Evolutionary conservation across 305 asterid genomes (phyloP).

Genomic region (Solanum aculeatissimum): DNA sequence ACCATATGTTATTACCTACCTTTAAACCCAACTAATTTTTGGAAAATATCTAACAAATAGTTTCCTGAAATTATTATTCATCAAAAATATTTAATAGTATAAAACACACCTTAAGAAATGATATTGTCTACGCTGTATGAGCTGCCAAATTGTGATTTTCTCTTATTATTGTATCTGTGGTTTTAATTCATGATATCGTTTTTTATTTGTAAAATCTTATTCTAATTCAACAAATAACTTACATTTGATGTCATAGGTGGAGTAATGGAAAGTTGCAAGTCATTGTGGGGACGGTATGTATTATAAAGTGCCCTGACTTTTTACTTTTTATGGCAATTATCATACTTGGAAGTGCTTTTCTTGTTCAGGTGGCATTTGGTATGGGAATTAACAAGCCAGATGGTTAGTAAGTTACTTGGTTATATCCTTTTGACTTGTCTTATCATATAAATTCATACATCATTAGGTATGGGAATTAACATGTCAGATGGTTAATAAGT

Average conservation of each 20-base stretch:
- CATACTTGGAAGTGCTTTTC: background rate
- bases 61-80: background rate
- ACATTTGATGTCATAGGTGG: slow-evolving; percentile 54
- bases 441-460: background rate
- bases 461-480: slow-evolving; percentile 99
- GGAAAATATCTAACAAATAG: background rate
- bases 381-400: slow-evolving; percentile 99
- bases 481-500: slow-evolving; percentile 78
- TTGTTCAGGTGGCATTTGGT: slow-evolving; percentile 91
- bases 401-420: slow-evolving; percentile 39
- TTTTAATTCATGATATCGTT: background rate
- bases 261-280: slow-evolving; percentile 82
- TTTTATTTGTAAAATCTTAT: background rate
- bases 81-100: background rate
- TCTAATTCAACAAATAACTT: background rate
- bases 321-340: background rate
- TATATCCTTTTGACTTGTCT: background rate
- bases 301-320: background rate
- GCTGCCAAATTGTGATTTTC: background rate
- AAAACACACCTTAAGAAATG: background rate
- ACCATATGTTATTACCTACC: background rate
- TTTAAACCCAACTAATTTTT: background rate
- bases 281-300: slow-evolving; percentile 93
- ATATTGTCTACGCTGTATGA: background rate
- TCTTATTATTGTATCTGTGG: background rate